These are phyloP conservation scores for Yamadazyma kanchanaburiensis DNA, from an alignment of 1,139 yeast species.

Conservation along the genomic window DNA sequence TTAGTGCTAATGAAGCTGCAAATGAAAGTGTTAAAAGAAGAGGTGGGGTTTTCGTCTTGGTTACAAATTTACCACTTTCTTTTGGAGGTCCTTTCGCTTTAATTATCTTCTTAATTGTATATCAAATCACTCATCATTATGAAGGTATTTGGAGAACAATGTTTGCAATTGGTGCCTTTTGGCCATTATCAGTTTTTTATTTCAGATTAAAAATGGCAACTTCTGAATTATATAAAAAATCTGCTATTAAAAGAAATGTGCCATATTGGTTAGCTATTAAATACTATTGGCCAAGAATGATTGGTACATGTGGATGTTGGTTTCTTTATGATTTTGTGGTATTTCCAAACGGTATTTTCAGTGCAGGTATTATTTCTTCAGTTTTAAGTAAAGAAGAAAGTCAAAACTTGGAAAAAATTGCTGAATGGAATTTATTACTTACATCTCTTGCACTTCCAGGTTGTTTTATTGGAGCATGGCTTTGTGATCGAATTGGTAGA, in stretches of 20 bases:
- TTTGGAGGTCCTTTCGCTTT: slow-evolving; percentile 80
- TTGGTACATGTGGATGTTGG: slow-evolving; percentile 48
- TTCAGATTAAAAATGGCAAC: slow-evolving; percentile 73
- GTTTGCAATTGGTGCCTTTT: slow-evolving; percentile 70
- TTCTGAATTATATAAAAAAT: slow-evolving; percentile 47
- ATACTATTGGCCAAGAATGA: slow-evolving; percentile 43
- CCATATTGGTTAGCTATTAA: slow-evolving; percentile 44
- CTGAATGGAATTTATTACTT: slow-evolving; percentile 48
- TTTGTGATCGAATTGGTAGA: slow-evolving; percentile 42
- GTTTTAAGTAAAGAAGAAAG: slow-evolving; percentile 27
- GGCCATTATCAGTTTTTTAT: slow-evolving; percentile 71
- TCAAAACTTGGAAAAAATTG: slow-evolving; percentile 33
- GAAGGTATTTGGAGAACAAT: slow-evolving; percentile 70
- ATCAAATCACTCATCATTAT: slow-evolving; percentile 50
- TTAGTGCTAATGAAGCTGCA: slow-evolving; percentile 72
- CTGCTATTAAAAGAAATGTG: slow-evolving; percentile 40
- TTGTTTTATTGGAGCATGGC: slow-evolving; percentile 40
- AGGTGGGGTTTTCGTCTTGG: slow-evolving; percentile 62
- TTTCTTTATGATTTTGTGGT: slow-evolving; percentile 52
- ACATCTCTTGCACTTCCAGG: slow-evolving; percentile 47
- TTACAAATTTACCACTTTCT: slow-evolving; percentile 69
- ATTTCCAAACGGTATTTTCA: slow-evolving; percentile 50
- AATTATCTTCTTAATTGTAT: slow-evolving; percentile 62
- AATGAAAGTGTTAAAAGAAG: slow-evolving; percentile 58
- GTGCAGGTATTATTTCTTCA: slow-evolving; percentile 41